These are phyloP conservation scores for Coprinellus micaceus DNA, from an alignment of 768 basidiomycete species.

Conservation along the genomic window DNA sequence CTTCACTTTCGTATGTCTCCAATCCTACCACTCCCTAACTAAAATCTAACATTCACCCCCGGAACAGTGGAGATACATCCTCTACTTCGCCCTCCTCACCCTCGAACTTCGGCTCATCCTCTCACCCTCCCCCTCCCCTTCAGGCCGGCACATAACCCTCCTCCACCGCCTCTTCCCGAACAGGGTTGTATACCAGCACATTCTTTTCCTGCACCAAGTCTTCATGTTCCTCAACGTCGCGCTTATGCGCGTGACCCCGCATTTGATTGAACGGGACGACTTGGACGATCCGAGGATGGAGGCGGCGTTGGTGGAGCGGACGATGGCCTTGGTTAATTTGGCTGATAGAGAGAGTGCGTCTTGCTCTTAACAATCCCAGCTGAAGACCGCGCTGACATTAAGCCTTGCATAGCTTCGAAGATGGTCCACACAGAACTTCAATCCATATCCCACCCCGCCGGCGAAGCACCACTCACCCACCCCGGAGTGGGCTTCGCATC, in stretches of 20 bases:
- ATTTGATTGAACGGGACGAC: constrained; percentile 47
- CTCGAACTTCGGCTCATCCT: constrained; percentile 66
- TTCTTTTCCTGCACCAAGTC: constrained; percentile 70
- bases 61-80: constrained; percentile 71
- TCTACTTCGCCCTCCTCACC: constrained; percentile 59
- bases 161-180: constrained; percentile 56
- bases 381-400: too few species aligned
- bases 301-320: constrained; percentile 41
- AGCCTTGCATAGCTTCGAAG: constrained; percentile 48
- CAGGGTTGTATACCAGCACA: constrained; percentile 72
- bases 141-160: constrained; percentile 36
- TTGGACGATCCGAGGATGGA: constrained; percentile 27
- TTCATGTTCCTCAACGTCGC: constrained; percentile 75
- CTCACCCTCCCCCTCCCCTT: constrained; percentile 57
- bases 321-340: constrained; percentile 37
- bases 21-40: constrained; percentile 7
- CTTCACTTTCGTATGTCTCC: constrained; percentile 58
- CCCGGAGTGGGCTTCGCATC: constrained; percentile 25
- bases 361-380: not conserved
- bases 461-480: not conserved
- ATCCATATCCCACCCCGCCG: constrained; percentile 34
- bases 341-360: constrained; percentile 55
- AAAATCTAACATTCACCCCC: not conserved
- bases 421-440: constrained; percentile 54
- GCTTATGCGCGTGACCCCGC: constrained; percentile 65